phyloP scores from a whole-genome alignment of 768 basidiomycete genomes.

The Suillus alpinus region DNA sequence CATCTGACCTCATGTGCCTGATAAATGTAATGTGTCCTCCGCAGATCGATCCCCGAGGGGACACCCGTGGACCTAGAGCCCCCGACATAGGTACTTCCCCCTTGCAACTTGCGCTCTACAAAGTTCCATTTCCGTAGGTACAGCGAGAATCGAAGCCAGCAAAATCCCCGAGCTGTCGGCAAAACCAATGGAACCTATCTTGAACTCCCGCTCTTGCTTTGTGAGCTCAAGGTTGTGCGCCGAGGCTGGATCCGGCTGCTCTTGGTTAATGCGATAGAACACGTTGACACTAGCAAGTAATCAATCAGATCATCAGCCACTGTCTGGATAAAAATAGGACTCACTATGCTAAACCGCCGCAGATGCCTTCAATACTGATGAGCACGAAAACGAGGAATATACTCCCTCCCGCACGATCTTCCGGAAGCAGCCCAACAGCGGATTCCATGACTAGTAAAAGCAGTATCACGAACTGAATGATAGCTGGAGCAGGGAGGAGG shows the following conservation, averaged over 20 bases:
- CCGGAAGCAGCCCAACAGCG: slow-evolving; percentile 61
- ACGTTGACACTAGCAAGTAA: slow-evolving; percentile 70
- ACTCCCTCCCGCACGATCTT: slow-evolving; percentile 40
- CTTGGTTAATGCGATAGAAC: slow-evolving; percentile 81
- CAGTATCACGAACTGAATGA: slow-evolving; percentile 68
- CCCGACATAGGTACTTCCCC: slow-evolving; percentile 69
- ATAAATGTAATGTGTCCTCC: neutral
- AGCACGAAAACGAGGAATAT: slow-evolving; percentile 70
- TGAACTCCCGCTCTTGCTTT: slow-evolving; percentile 81
- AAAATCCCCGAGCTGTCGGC: slow-evolving; percentile 76
- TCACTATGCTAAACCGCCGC: slow-evolving; percentile 90
- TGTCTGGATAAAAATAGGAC: slow-evolving; percentile 24
- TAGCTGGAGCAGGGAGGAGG: slow-evolving; percentile 71
- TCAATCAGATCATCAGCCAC: slow-evolving; percentile 3
- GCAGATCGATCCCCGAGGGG: neutral
- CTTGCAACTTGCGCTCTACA: slow-evolving; percentile 69
- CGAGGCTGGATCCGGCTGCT: slow-evolving; percentile 47
- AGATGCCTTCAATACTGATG: slow-evolving; percentile 86
- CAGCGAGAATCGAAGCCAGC: slow-evolving; percentile 37
- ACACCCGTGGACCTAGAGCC: slow-evolving; percentile 37
- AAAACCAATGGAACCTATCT: slow-evolving; percentile 87
- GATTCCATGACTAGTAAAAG: slow-evolving; percentile 62
- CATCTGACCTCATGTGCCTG: slow-evolving; percentile 8
- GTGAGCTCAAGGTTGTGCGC: slow-evolving; percentile 54
- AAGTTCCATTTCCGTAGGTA: slow-evolving; percentile 62